Base-by-base conservation (phyloP, 495 filamentous ascomycete species). In the Choiromyces venosus region DNA sequence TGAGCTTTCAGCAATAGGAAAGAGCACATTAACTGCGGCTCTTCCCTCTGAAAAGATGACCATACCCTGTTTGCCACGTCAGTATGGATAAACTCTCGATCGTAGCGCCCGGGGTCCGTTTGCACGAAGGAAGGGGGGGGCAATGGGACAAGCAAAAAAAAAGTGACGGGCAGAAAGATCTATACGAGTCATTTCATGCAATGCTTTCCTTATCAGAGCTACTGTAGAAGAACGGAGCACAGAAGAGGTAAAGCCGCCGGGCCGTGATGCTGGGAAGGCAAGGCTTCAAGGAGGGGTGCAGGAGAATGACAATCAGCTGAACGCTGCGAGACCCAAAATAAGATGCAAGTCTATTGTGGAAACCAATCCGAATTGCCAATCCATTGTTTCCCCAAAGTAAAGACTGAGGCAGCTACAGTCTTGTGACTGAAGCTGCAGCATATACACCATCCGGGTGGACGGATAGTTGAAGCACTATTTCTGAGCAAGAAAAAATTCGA, bases 11-110 rank as follows among this genome's bases (percentile, higher is more conserved):
- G 66, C 74, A 77, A 76, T 77, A 77, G 67, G 75, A 70, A 33
- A 73, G 56, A 66, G 74, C n/a, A 56, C 74, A 77, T 77, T 38
- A 77, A 77, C 76, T 77, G 74, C 76, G 75, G 69, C 75, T 77
- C 75, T 76, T 73, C 70, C 52, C 68, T 77, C 69, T 33, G 65
- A 77, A 39, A 67, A 69, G 75, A 77, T 77, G 70, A 40, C 79
- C 79, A 81, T 77, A 81, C 79, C 79, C 73, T 78, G 76, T 71
- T 79, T 81, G 79, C 79, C 79, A 81, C 79, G 79, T 81, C 79
- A 79, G 76, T 81, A 78, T 78, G 76, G 74, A 81, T 81, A 79
- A 76, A 73, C 70, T 76, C 76, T 81, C 73, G 72, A 79, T 77
- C 76, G 76, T 81, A 81, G 79, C 79, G 79, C 69, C 68, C 52